Evolutionary conservation across 192 early-diverging fungal genomes (phyloP), one percentile per base, ranked within the genome.

Genomic region (Umbelopsis sp.): DNA sequence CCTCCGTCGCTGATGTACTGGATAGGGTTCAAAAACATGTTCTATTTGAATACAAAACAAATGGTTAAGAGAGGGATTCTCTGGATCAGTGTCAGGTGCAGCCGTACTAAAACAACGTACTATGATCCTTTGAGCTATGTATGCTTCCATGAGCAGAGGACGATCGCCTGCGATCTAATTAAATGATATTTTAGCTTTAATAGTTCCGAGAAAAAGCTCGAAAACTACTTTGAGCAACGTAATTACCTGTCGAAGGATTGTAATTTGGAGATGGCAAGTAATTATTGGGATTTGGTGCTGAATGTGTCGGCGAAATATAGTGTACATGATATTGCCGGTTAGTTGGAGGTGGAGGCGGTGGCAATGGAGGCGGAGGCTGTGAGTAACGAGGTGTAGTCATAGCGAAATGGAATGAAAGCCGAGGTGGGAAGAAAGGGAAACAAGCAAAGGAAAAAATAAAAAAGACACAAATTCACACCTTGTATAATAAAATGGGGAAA

Each of bases 241-340:
- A 4, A 4, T 35, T 61, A 61, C 55, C 55, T 61, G 27, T 25
- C 27, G 27, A 35, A 27, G 33, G 11, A 8, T 35, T 61, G 55
- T 61, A 61, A 61, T 61, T 61, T 16, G 27, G 55, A 33, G 6
- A 27, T 16, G 55, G 33, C 33, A 30, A 61, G 15, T 61, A 61
- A 30, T 61, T 37, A n/a, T 61, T 61, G 1, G 55, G 5, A 8
- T 61, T 41, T 0, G 37, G 55, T 15, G 27, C 27, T 15, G 55
- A 61, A 27, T 15, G 55, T 15, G 55, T 7, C 18, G 55, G 55
- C 3, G 55, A 22, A 18, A 30, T 35, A 25, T 61, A 61, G 30
- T 61, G 55, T 61, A 61, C 55, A 61, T 61, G 55, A n/a, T 61
- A 61, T 61, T 61, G 55, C 12, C 55, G 55, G 35, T 61, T 61